Evolutionary conservation across 352 stramenopile genomes (phyloP), one percentile per base, ranked within the genome.

Genomic region (Phytopythium cucurbitacearum): DNA sequence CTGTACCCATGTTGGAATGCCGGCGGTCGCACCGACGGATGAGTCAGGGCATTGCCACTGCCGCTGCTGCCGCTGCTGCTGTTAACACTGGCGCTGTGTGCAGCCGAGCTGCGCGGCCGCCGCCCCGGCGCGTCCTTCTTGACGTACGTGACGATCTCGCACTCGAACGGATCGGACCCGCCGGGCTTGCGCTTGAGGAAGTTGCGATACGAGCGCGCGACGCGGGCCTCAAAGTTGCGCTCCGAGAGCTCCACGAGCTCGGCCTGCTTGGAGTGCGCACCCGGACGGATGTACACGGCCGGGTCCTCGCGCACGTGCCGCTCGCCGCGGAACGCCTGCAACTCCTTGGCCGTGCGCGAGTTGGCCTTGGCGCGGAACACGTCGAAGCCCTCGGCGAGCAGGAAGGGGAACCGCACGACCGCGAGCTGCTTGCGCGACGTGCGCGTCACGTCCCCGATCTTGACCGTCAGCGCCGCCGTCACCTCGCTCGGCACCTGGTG

Each of bases 201-300:
- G 44, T 92, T 92, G 43, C 74, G 76, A 62, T 86, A 90, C 33
- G 76, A 84, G 48, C 83, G 73, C 53, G 73, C 69, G 49, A 92
- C 73, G 34, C 82, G 80, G 13, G 61, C 63, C 53, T 88, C 75
- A 56, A 92, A 92, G 59, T 90, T 92, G 34, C 46, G 57, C 28
- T 72, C 55, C 8, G 64, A 74, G 56, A 92, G 69, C 50, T 84
- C 62, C 50, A 92, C 80, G 46, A 90, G 71, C 54, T 90, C 82
- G n/a, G 77, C 70, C 59, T 92, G 82, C 56, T 89, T 92, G 33
- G 82, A 90, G 62, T 90, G 80, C 42, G 80, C 73, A 3, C 76
- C 76, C 6, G 82, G 82, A 3, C 71, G 71, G 59, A 92, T 90
- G 69, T 92, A 92, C n/a, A 92, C 68, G 12, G 77, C 76, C 16